Evolutionary conservation across 345 rosid species (phyloP), one percentile per base, ranked within the genome.

Genomic region (Leavenworthia alabamica): DNA sequence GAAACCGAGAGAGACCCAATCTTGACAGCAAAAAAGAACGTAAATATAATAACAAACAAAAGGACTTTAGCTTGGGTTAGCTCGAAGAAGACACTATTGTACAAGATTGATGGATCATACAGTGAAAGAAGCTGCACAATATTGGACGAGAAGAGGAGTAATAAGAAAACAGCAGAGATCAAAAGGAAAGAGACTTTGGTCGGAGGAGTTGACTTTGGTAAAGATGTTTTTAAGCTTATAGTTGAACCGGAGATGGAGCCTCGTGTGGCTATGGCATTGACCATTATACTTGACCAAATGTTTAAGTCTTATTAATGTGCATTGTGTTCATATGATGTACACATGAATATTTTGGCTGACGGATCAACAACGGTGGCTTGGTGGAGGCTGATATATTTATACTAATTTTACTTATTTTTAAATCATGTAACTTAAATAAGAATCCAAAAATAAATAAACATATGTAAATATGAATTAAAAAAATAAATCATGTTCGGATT

Each of bases 231-330:
- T 73, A 83, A 81, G 6, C 86, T 93, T 8, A 45, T 84, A 1
- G 82, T 93, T 44, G 85, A 78, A 58, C 79, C 89, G 2, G 90
- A 78, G 39, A 77, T 87, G 65, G 84, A 80, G 14, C 39, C 60
- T 1, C 47, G 85, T 2, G 62, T 79, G 1, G 97, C 97, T 26
- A 89, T 89, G 99, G 88, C 94, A 2, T 51, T 93, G 0, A 88
- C 86, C 66, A 87, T 89, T 61, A 80, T 89, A 28, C 90, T 93
- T 4, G 97, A 89, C 55, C 94, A 87, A 74, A 93, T 93, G 99
- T 89, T 77, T 64, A 79, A 83, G 45, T 86, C 96, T 33, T 57
- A 59, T 44, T 76, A 54, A 70, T 17, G n/a, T n/a, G n/a, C n/a
- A n/a, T n/a, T n/a, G n/a, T n/a, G n/a, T n/a, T n/a, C n/a, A n/a